Evolutionary conservation across 2,329 filamentous ascomycete species (phyloP), one percentile per base, ranked within the genome.

Genomic region (Fusarium brevicatenulatum): DNA sequence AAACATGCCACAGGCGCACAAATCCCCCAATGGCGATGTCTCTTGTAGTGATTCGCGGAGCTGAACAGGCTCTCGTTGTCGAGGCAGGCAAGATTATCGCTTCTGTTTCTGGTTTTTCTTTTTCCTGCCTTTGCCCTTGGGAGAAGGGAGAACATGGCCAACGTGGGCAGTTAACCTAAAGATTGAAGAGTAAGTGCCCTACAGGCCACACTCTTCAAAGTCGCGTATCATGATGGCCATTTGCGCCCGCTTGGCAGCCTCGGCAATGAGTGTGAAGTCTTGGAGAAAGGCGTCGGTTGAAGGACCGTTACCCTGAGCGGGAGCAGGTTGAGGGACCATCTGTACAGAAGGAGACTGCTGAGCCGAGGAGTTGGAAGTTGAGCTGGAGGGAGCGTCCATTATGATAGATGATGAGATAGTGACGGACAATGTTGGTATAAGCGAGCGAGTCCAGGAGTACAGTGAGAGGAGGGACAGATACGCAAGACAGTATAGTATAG

Each of bases 181-280:
- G 34, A 39, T 19, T 37, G 18, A 37, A 37, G 18, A 37, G 39
- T 13, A 52, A 43, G 30, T n/a, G 49, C 32, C 46, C 69, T 71
- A 89, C 52, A 94, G 82, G 59, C 89, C 90, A 78, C 93, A 88
- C 72, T 91, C 89, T 78, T 94, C 94, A 79, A 98, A 88, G 82
- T 98, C 95, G 70, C 95, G 89, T 87, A 95, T 93, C 80, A 98
- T 86, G 78, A 95, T 91, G 46, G 94, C 94, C 87, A 98, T 93
- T 83, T 98, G 94, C 15, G 95, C 95, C 46, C 95, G 88, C 83
- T 97, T 97, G 47, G 95, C 95, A 4, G 95, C 95, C 85, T 98
- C 95, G 40, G 95, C 95, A 46, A 98, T 89, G 36, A 98, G 89
- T 66, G 89, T 95, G 78, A 95, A 93, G 82, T 97, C 92, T 77